Base-by-base conservation (phyloP, 495 filamentous ascomycete species). In the Talaromyces ruber region DNA sequence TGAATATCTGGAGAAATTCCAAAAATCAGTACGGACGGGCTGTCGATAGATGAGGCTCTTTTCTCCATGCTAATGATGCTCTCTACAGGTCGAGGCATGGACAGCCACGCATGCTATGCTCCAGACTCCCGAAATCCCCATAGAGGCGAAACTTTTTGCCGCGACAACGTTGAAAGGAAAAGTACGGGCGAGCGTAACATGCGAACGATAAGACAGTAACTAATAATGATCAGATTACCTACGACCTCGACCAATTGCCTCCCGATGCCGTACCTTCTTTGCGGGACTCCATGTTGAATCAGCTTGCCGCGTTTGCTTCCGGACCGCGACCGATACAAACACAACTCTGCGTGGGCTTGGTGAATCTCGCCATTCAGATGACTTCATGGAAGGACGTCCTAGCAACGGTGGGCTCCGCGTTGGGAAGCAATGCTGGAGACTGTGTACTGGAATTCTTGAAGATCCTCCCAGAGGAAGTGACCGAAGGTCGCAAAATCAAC, bases 381-480 rank as follows among this genome's bases (percentile, higher is more conserved):
- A 83, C 82, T 58, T 82, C 86, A 61, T 99, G 94, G 94, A 97
- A 97, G 72, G 88, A 98, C 77, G 94, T 98, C 22, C 75, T 99
- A 65, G 81, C 81, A 22, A 82, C 85, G 29, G 88, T 98, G 29
- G 91, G 95, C 24, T 81, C 85, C 32, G 81, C 87, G 14, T 80
- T 99, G 50, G 91, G 93, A 55, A 85, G 83, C 69, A 86, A 86
- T 65, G 84, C 88, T 51, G 83, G 88, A 65, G 86, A 93, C 59
- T 93, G 89, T 71, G 88, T 97, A 65, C 76, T 99, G 64, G 95
- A 98, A 70, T 98, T 99, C 74, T 80, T 99, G 60, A 92, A 87
- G 70, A 92, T 99, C 68, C 84, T 99, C 53, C 94, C 94, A 21
- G 94, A 99, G 80, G 94, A 99, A 83, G 95, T 99, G 72, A 98